Base-by-base conservation (phyloP, 306 rosid species). In the Pachyrhizus erosus region DNA sequence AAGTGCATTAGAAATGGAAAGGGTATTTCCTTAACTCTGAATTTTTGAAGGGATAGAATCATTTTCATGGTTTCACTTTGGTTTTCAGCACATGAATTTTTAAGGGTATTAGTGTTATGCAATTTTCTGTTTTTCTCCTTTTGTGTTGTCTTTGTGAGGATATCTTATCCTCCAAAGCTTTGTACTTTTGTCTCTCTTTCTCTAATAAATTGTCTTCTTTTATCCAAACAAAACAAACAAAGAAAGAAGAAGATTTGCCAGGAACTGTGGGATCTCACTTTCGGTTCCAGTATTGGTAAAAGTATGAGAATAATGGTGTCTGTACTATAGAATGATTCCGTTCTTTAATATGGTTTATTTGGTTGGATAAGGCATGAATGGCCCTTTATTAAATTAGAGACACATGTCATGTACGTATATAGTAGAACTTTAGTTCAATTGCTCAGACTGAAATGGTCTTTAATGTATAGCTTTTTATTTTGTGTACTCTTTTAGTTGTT, bases 401-500 rank as follows among this genome's bases (percentile, higher is more conserved):
- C 37, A 14, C 7, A 14, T 27, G 69, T 6, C 40, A 13, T 6
- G 0, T 52, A 52, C 52, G 31, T 40, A 40, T 68, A 45, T 20
- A 42, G 14, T 1, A 15, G 5, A 52, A 52, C 34, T 51, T 33
- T 20, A 20, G 51, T 12, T 54, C 78, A 15, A 26, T 60, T 17
- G 40, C 70, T 76, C 18, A n/a, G 11, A 34, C 24, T 64, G 34
- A 77, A 77, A 49, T 45, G 61, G 13, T 60, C 12, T 10, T 64
- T 62, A 0, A 31, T 48, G 39, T 66, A 31, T 20, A 34, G 26
- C 54, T 78, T 7, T 21, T 66, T 46, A 46, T 77, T 73, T 42
- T 78, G 24, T 49, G 12, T 78, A 13, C 51, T 42, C 1, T 52
- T 78, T 46, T 64, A 15, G 20, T 54, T 72, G 20, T 73, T 73